These are phyloP conservation scores for Lactarius trivialis DNA, from an alignment of 768 basidiomycete species.

Conservation along the genomic window DNA sequence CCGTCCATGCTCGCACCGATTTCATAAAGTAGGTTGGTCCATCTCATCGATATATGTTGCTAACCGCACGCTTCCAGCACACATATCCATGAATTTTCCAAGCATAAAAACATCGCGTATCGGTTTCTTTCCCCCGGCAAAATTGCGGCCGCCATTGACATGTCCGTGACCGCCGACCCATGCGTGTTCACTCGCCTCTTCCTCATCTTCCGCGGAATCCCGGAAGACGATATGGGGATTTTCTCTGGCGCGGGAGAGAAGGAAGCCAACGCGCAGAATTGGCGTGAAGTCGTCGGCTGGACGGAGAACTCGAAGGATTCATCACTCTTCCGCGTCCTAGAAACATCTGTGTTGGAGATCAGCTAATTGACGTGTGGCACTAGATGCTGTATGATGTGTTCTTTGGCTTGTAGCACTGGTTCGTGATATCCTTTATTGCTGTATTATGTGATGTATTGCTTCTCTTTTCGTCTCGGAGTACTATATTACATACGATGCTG, in stretches of 20 bases:
- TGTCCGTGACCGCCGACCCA: constrained; percentile 73
- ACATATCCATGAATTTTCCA: constrained; percentile 65
- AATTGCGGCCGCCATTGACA: constrained; percentile 82
- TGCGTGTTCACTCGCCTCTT: constrained; percentile 81
- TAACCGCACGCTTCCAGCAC: constrained; percentile 39
- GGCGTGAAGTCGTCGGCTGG: constrained; percentile 77
- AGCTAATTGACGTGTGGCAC: constrained; percentile 31
- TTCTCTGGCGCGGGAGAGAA: constrained; percentile 81
- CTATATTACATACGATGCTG: constrained; percentile 11
- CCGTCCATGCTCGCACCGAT: constrained; percentile 70
- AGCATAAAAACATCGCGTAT: constrained; percentile 83
- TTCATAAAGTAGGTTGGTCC: constrained; percentile 63
- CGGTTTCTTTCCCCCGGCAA: constrained; percentile 76
- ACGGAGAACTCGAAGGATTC: constrained; percentile 74
- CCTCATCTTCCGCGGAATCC: constrained; percentile 77
- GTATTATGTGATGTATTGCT: constrained; percentile 18
- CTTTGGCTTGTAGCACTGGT: constrained; percentile 5
- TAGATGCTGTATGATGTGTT: background rate
- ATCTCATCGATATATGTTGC: constrained; percentile 6
- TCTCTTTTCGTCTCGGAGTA: background rate
- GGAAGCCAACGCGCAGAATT: constrained; percentile 75
- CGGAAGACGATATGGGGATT: constrained; percentile 68
- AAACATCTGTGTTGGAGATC: constrained; percentile 73
- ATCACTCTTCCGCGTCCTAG: constrained; percentile 68
- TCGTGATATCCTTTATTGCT: constrained; percentile 19